Evolutionary conservation across 2,329 filamentous ascomycete species (phyloP).

Genomic region (Calonectria multiphialidica): DNA sequence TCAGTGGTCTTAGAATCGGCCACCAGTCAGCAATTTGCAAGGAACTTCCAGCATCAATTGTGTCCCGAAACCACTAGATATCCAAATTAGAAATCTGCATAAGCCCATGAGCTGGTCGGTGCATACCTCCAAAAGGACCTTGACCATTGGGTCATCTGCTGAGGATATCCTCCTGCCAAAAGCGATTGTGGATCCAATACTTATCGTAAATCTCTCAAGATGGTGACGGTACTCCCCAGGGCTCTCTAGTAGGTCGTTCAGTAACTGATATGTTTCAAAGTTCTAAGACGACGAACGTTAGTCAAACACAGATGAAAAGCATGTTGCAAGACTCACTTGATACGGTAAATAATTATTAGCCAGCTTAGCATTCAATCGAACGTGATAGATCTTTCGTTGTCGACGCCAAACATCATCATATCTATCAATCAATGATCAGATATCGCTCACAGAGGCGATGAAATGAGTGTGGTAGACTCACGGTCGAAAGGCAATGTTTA

Average conservation of each 20-base stretch:
- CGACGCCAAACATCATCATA: constrained; percentile 2
- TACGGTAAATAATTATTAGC: constrained; percentile 2
- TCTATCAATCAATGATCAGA: background rate
- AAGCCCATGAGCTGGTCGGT: background rate
- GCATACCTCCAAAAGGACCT: background rate
- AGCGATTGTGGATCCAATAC: background rate
- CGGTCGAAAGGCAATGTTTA: constrained; percentile 3
- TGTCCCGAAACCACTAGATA: background rate
- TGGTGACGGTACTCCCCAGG: background rate
- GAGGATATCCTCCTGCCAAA: background rate
- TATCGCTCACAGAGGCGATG: background rate
- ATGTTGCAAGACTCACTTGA: background rate
- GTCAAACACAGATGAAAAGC: no score
- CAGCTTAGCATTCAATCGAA: background rate
- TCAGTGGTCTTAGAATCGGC: background rate
- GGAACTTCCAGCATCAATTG: background rate
- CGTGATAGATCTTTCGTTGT: background rate
- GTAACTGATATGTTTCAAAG: background rate
- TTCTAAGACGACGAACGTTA: background rate
- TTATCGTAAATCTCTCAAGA: constrained; percentile 5
- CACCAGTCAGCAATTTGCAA: background rate
- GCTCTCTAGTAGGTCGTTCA: background rate
- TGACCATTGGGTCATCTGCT: background rate
- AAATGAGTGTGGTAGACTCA: background rate
- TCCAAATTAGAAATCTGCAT: background rate